Evolutionary conservation across 73 alveolate species (phyloP).

Genomic region (Tetrahymena elliotti): DNA sequence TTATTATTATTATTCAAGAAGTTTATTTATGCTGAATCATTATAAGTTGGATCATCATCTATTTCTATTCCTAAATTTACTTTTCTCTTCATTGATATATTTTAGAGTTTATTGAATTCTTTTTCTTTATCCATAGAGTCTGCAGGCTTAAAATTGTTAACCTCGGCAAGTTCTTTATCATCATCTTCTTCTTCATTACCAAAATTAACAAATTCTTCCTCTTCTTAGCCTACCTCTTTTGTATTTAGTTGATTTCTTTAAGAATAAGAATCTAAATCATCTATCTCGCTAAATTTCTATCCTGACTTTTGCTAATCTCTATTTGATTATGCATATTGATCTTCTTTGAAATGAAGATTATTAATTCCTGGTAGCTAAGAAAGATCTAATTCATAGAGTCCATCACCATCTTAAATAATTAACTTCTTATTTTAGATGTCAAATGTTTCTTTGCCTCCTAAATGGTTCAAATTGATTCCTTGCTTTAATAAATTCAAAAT

Average conservation of each 20-base stretch:
- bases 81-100: background rate
- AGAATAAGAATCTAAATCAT: background rate
- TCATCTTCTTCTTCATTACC: background rate
- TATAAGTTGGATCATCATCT: background rate
- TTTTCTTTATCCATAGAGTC: background rate
- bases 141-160: background rate
- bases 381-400: background rate
- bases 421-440: background rate
- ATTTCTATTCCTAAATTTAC: background rate
- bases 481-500: background rate
- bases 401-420: background rate
- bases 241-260: background rate
- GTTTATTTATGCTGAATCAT: background rate
- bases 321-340: background rate
- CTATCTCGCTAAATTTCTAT: background rate
- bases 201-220: background rate
- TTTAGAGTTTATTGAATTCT: background rate
- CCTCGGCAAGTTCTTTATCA: background rate
- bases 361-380: background rate
- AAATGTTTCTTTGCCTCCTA: background rate
- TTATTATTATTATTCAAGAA: background rate
- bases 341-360: background rate
- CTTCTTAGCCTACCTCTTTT: background rate
- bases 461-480: background rate
- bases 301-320: background rate